Conservation (phyloP, 179 eudicot genomes). For the Drosera spatulata region DNA sequence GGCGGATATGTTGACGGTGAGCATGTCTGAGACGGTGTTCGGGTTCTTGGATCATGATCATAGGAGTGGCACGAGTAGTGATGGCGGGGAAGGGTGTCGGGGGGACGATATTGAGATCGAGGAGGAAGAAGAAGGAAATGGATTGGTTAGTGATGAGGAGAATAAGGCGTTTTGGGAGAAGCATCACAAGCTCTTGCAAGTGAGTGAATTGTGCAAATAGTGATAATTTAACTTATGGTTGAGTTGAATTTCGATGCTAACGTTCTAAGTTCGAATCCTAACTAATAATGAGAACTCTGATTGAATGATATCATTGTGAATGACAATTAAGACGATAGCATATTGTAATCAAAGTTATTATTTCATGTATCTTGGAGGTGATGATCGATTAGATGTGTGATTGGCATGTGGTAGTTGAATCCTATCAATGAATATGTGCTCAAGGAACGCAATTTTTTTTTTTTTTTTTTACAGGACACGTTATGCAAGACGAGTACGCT, state of each 20-base stretch:
- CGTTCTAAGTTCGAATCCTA: too few relatives aligned
- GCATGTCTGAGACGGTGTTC: conserved; percentile 37
- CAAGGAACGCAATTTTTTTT: not conserved
- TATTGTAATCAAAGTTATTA: too few relatives aligned
- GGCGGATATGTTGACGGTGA: conserved; percentile 22
- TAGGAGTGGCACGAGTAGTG: conserved; percentile 12
- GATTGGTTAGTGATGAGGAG: conserved; percentile 11
- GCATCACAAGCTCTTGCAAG: conserved; percentile 28
- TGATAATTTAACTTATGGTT: too few relatives aligned
- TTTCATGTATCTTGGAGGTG: too few relatives aligned
- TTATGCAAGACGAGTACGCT: conserved; percentile 46
- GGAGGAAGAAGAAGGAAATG: conserved; percentile 4
- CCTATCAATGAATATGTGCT: too few relatives aligned
- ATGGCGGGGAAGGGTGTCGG: not conserved
- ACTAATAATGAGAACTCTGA: too few relatives aligned
- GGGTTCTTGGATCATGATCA: conserved; percentile 32
- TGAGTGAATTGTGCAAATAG: conserved; percentile 2
- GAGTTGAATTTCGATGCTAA: too few relatives aligned
- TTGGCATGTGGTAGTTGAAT: too few relatives aligned
- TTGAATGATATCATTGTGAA: too few relatives aligned
- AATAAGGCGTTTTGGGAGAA: conserved; percentile 33
- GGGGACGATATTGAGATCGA: not conserved
- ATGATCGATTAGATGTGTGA: too few relatives aligned
- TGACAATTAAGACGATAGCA: too few relatives aligned
- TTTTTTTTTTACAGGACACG: conserved; percentile 27